phyloP scores from a whole-genome alignment of 2,329 filamentous ascomycete species.

The Acarospora socialis region DNA sequence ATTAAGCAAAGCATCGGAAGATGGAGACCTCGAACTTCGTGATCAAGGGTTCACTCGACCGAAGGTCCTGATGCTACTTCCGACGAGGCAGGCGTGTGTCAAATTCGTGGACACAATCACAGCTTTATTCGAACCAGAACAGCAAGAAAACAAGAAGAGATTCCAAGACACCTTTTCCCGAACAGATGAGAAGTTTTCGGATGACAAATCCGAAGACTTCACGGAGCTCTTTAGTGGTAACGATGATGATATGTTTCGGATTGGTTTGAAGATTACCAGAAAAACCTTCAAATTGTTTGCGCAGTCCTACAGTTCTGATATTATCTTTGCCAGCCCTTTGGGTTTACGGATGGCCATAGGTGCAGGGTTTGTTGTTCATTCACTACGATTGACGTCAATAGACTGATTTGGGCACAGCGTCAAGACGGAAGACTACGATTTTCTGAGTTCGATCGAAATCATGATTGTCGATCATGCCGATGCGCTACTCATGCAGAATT shows the following conservation, averaged over 20 bases:
- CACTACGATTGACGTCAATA: constrained; percentile 27
- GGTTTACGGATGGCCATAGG: constrained; percentile 85
- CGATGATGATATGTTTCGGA: constrained; percentile 90
- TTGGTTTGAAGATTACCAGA: constrained; percentile 92
- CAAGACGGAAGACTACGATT: constrained; percentile 68
- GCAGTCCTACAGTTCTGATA: constrained; percentile 91
- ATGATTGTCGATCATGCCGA: constrained; percentile 85
- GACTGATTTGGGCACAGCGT: constrained; percentile 27
- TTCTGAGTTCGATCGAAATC: constrained; percentile 84
- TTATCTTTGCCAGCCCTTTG: constrained; percentile 80
- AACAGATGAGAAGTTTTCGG: constrained; percentile 51
- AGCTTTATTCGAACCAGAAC: constrained; percentile 63
- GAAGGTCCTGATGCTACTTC: constrained; percentile 80
- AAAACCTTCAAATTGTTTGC: constrained; percentile 93
- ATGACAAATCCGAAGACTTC: constrained; percentile 74
- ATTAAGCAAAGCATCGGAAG: constrained; percentile 50
- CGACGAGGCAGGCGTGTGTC: constrained; percentile 75
- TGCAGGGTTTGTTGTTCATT: constrained; percentile 45
- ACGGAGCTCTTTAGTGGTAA: constrained; percentile 82
- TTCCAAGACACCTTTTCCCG: constrained; percentile 74
- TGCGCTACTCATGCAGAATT: constrained; percentile 92
- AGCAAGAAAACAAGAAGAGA: constrained; percentile 87
- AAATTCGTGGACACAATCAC: constrained; percentile 65
- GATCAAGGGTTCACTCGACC: constrained; percentile 94
- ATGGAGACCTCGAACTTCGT: constrained; percentile 56